phyloP scores from a whole-genome alignment of 2,329 filamentous ascomycete genomes.

The Dothiorella sarmentorum region DNA sequence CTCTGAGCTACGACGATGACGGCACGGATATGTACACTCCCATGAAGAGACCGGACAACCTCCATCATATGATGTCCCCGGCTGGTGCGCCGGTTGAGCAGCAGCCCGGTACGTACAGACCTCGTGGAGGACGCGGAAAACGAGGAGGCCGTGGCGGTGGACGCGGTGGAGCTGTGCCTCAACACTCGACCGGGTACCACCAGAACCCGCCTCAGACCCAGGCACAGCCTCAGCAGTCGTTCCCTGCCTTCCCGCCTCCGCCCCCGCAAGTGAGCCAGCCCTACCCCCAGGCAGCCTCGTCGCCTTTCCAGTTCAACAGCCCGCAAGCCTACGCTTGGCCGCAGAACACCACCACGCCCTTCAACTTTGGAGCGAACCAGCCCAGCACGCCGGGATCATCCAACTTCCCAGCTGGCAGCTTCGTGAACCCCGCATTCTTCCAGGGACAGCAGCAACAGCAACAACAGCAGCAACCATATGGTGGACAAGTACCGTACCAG shows the following conservation, averaged over 20 bases:
- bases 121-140: constrained; percentile 22
- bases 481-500: neutral
- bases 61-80: constrained; percentile 40
- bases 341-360: constrained; percentile 2
- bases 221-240: neutral
- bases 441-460: constrained; percentile 24
- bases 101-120: constrained; percentile 30
- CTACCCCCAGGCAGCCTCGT: neutral
- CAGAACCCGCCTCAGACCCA: constrained; percentile 2
- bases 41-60: constrained; percentile 45
- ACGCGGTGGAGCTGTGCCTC: constrained; percentile 23
- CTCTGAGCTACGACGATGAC: constrained; percentile 44
- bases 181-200: neutral
- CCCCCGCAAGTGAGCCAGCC: neutral
- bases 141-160: constrained; percentile 32
- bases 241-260: neutral
- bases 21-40: constrained; percentile 47
- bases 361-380: constrained; percentile 9
- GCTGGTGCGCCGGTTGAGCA: constrained; percentile 37
- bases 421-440: constrained; percentile 33
- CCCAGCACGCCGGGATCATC: constrained; percentile 19
- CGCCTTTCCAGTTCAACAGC: constrained; percentile 15
- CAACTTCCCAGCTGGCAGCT: constrained; percentile 26
- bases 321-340: constrained; percentile 18
- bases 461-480: constrained; percentile 7